Conservation (phyloP, 2,329 filamentous ascomycete genomes). For the Sporothrix sp. region DNA sequence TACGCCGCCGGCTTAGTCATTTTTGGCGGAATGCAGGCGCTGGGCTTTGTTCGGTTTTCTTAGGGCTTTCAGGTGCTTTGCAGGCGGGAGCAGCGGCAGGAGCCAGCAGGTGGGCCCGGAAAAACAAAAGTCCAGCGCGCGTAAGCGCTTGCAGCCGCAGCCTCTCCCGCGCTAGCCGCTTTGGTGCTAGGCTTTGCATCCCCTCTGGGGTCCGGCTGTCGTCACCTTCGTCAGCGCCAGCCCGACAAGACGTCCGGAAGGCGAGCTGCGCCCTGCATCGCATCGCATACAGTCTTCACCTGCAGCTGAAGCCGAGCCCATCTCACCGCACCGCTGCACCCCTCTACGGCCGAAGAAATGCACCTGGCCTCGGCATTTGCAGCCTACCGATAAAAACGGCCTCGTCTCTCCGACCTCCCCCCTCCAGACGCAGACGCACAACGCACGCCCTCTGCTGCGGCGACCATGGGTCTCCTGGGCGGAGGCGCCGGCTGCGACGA, state of each 20-base stretch:
- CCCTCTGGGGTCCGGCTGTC: slow-evolving; percentile 3
- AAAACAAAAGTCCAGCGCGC: no score
- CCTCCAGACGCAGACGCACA: neutral
- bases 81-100: no score
- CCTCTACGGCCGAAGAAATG: no score
- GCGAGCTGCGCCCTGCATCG: no score
- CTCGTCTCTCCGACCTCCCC: no score
- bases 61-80: slow-evolving; percentile 6
- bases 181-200: neutral
- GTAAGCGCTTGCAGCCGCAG: no score
- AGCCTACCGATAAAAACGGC: neutral
- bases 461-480: slow-evolving; percentile 9
- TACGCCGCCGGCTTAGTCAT: slow-evolving; percentile 1
- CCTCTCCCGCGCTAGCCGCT: no score
- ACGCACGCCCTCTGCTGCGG: neutral
- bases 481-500: slow-evolving; percentile 42
- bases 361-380: neutral
- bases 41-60: neutral
- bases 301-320: no score
- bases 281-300: no score
- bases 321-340: no score
- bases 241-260: no score
- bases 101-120: no score
- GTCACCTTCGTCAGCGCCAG: slow-evolving; percentile 7
- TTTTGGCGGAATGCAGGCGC: neutral